Evolutionary conservation across 2,329 filamentous ascomycete genomes (phyloP).

Genomic region (Nemania serpens): DNA sequence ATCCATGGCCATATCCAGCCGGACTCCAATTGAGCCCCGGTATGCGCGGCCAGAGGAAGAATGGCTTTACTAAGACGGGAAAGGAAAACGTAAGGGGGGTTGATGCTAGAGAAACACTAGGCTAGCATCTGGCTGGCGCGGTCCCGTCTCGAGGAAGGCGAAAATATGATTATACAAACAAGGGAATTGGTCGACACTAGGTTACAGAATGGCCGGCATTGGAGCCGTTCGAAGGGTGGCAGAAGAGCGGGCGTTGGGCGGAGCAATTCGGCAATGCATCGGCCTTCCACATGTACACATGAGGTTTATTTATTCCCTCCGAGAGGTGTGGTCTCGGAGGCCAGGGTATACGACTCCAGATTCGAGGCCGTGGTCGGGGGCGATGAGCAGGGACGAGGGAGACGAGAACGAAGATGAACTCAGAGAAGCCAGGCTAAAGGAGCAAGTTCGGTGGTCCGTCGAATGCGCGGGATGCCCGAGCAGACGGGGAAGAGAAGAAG

Average conservation of each 20-base stretch:
- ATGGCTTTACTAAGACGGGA: background rate
- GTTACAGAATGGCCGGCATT: conserved; percentile 23
- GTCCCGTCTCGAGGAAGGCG: background rate
- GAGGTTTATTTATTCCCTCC: background rate
- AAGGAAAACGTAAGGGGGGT: background rate
- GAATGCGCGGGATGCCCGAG: background rate
- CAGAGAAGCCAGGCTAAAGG: background rate
- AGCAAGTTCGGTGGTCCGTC: background rate
- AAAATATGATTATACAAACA: background rate
- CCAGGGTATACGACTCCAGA: background rate
- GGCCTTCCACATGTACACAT: background rate
- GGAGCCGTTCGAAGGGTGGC: conserved; percentile 6
- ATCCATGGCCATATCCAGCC: conserved; percentile 53
- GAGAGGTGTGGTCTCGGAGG: background rate
- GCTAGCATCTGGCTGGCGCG: conserved; percentile 9
- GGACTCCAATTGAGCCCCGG: conserved; percentile 4
- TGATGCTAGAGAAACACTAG: conserved; percentile 19
- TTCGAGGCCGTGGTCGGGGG: background rate
- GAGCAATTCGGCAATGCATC: conserved; percentile 7
- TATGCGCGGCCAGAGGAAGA: background rate
- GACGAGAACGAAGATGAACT: background rate
- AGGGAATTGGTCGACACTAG: background rate
- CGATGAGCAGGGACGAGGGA: background rate
- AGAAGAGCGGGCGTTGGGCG: conserved; percentile 7
- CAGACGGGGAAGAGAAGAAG: background rate